Conservation (phyloP, 2,329 filamentous ascomycete species). For the Phialophora chinensis region DNA sequence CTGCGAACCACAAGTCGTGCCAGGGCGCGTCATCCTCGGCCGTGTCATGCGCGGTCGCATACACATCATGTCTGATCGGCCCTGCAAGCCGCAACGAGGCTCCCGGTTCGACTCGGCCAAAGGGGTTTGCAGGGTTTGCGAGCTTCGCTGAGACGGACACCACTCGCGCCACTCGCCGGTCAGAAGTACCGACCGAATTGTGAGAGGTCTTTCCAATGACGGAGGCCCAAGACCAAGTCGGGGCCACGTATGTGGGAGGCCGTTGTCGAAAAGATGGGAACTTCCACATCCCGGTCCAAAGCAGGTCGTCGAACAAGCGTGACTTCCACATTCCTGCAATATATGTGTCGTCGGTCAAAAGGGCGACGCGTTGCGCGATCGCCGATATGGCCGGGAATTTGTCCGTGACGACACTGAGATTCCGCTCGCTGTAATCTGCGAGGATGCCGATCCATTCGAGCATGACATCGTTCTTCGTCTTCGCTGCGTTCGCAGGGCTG, state of each 20-base stretch:
- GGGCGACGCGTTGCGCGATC: neutral
- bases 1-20: conserved; percentile 5
- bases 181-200: neutral
- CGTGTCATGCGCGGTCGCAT: neutral
- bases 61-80: neutral
- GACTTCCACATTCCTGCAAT: conserved; percentile 11
- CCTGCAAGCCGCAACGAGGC: conserved; percentile 1
- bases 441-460: conserved; percentile 7
- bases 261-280: conserved; percentile 8
- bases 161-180: conserved; percentile 8
- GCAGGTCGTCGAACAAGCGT: conserved; percentile 1
- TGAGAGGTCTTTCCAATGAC: neutral
- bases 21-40: conserved; percentile 2
- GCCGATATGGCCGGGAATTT: conserved; percentile 5
- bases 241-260: neutral
- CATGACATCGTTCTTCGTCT: neutral
- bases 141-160: conserved; percentile 3
- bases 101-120: neutral
- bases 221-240: conserved; percentile 9
- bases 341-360: conserved; percentile 1
- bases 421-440: neutral
- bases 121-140: neutral
- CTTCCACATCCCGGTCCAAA: conserved; percentile 11
- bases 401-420: neutral
- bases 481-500: neutral